Conservation (phyloP, 176 grass and related monocot genomes). For the Dendrocalamus sinicus region DNA sequence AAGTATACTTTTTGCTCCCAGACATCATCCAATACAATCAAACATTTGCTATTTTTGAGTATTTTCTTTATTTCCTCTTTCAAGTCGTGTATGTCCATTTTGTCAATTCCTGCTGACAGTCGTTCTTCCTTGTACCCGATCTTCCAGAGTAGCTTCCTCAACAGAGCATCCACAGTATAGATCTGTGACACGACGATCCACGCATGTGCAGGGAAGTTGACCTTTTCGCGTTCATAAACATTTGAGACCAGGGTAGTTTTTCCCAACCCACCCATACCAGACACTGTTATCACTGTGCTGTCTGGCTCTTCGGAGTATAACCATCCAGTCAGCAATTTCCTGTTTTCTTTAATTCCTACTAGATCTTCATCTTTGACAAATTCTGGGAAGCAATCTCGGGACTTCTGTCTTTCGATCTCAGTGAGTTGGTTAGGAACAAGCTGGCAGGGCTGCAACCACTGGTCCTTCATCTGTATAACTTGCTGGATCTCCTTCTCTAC, state of each 20-base stretch:
- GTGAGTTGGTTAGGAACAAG: not conserved
- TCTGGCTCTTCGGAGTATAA: not conserved
- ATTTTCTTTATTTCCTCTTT: not conserved
- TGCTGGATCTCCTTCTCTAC: constrained; percentile 13
- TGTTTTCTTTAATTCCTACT: constrained; percentile 24
- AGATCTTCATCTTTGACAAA: constrained; percentile 32
- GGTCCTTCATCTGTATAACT: not conserved
- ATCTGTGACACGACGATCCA: constrained; percentile 34
- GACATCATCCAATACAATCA: constrained; percentile 66
- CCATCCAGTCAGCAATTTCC: constrained; percentile 34
- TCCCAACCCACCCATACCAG: constrained; percentile 33
- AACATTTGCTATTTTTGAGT: constrained; percentile 42
- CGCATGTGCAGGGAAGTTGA: not conserved
- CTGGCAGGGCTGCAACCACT: not conserved
- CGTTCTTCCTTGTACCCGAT: not conserved
- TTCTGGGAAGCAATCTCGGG: constrained; percentile 21
- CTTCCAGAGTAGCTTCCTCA: constrained; percentile 35
- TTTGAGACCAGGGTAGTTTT: constrained; percentile 29
- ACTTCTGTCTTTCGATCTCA: constrained; percentile 6
- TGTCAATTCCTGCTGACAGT: not conserved
- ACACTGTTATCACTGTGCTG: constrained; percentile 2
- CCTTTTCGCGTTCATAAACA: constrained; percentile 40
- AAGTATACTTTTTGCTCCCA: constrained; percentile 49
- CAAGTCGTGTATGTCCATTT: constrained; percentile 25
- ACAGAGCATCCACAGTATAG: constrained; percentile 7